A percentile compares a stretch with the other conserved stretches of the same genome.
phyloP scores from a whole-genome alignment of 495 filamentous ascomycete species.

The Recurvomyces mirabilis region DNA sequence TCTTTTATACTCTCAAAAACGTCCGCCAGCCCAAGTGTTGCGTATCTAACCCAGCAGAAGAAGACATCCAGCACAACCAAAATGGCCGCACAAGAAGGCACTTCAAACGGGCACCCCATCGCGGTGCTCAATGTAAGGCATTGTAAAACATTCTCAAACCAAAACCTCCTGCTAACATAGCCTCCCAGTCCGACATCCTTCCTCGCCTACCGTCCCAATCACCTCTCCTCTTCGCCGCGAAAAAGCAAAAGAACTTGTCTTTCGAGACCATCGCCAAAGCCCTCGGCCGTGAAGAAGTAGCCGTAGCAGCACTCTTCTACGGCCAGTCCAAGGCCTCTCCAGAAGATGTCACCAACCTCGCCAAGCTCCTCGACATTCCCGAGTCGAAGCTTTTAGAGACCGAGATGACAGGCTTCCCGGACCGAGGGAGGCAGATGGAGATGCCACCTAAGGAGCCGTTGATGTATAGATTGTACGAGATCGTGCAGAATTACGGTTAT shows the following conservation, averaged over 20 bases:
- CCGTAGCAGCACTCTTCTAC: slow-evolving; percentile 88
- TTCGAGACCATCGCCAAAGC: slow-evolving; percentile 71
- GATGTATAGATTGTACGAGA: slow-evolving; percentile 90
- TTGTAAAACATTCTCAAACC: background rate
- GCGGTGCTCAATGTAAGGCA: slow-evolving; percentile 9
- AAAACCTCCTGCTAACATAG: background rate
- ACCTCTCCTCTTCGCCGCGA: slow-evolving; percentile 71
- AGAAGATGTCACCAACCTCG: slow-evolving; percentile 66
- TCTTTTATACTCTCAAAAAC: background rate
- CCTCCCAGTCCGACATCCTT: background rate
- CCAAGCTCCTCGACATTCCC: slow-evolving; percentile 52
- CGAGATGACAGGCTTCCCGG: slow-evolving; percentile 63
- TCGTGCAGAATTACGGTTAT: slow-evolving; percentile 96
- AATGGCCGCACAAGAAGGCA: slow-evolving; percentile 13
- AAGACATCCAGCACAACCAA: slow-evolving; percentile 7
- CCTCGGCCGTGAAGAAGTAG: slow-evolving; percentile 79
- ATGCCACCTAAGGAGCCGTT: slow-evolving; percentile 93
- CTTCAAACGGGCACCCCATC: slow-evolving; percentile 8
- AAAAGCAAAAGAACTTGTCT: slow-evolving; percentile 59
- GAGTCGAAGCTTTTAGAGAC: slow-evolving; percentile 40
- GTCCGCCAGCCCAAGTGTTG: background rate
- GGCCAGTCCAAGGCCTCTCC: slow-evolving; percentile 72
- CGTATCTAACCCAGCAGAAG: slow-evolving; percentile 1
- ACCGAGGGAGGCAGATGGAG: slow-evolving; percentile 67
- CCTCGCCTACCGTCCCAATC: slow-evolving; percentile 54